These are phyloP conservation scores for Glarea lozoyensis DNA, from an alignment of 495 filamentous ascomycete species.

Conservation along the genomic window DNA sequence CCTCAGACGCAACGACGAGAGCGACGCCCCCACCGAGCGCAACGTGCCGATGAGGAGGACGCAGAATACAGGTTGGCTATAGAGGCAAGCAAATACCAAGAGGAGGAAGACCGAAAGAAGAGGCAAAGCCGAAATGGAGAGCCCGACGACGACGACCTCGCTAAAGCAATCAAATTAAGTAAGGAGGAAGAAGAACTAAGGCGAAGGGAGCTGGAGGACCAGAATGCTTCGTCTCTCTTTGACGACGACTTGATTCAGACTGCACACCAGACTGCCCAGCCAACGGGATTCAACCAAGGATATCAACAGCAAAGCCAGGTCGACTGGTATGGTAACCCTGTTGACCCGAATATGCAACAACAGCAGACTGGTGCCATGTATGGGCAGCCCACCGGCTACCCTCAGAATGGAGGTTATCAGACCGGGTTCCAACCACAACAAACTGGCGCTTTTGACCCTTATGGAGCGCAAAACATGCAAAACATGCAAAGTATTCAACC, in stretches of 20 bases:
- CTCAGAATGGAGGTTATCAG: slow-evolving; percentile 32
- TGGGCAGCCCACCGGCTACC: slow-evolving; percentile 50
- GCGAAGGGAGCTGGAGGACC: slow-evolving; percentile 81
- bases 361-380: slow-evolving; percentile 76
- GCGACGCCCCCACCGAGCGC: slow-evolving; percentile 28
- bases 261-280: slow-evolving; percentile 57
- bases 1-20: slow-evolving; percentile 32
- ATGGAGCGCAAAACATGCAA: slow-evolving; percentile 38
- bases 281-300: slow-evolving; percentile 86
- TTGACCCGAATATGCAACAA: slow-evolving; percentile 57
- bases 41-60: slow-evolving; percentile 71
- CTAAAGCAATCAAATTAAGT: slow-evolving; percentile 92
- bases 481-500: slow-evolving; percentile 34
- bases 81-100: slow-evolving; percentile 92
- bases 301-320: slow-evolving; percentile 94
- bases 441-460: slow-evolving; percentile 67
- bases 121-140: slow-evolving; percentile 60
- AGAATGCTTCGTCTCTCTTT: slow-evolving; percentile 77
- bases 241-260: slow-evolving; percentile 64
- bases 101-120: slow-evolving; percentile 82
- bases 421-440: slow-evolving; percentile 48
- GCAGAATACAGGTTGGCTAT: slow-evolving; percentile 87
- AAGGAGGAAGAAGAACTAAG: slow-evolving; percentile 84
- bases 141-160: slow-evolving; percentile 60
- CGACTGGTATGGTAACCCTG: slow-evolving; percentile 93